phyloP scores from a whole-genome alignment of 1,139 yeast species.

The Blastobotrys apis region DNA sequence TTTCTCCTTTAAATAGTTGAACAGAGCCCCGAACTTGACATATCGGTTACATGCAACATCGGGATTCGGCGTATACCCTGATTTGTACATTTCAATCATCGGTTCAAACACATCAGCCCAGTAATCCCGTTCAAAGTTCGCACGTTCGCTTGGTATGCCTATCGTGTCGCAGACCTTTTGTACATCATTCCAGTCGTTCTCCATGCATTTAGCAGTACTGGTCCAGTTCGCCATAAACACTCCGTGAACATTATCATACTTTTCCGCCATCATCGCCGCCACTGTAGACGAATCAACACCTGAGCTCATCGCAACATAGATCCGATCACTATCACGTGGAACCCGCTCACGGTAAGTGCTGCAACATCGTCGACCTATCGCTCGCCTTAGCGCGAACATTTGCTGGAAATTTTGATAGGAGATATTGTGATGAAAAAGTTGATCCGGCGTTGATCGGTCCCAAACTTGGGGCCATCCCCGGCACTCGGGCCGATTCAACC shows the following conservation, averaged over 20 bases:
- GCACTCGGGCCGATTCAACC: too few species aligned
- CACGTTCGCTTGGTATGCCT: conserved; percentile 65
- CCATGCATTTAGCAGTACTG: conserved; percentile 67
- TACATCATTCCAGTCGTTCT: conserved; percentile 86
- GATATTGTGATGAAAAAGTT: too few species aligned
- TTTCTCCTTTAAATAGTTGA: conserved; percentile 44
- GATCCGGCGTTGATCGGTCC: too few species aligned
- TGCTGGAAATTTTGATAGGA: too few species aligned
- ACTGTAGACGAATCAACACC: conserved; percentile 95
- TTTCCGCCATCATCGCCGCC: conserved; percentile 62
- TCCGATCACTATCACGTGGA: conserved; percentile 31
- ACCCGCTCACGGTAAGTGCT: not conserved
- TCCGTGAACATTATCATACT: conserved; percentile 57
- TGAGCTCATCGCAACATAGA: conserved; percentile 88
- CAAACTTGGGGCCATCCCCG: too few species aligned
- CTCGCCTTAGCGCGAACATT: too few species aligned
- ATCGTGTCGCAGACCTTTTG: conserved; percentile 56
- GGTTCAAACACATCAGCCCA: conserved; percentile 93
- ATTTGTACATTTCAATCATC: conserved; percentile 67
- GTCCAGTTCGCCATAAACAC: conserved; percentile 94
- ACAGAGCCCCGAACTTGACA: conserved; percentile 80
- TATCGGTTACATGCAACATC: conserved; percentile 82
- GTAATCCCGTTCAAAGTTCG: conserved; percentile 83
- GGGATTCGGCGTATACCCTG: conserved; percentile 90
- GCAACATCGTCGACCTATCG: too few species aligned